Percentiles rank a stretch among this genome's conserved stretches.
phyloP scores from a whole-genome alignment of 2,329 filamentous ascomycete genomes.

The Cytospora chrysosperma region DNA sequence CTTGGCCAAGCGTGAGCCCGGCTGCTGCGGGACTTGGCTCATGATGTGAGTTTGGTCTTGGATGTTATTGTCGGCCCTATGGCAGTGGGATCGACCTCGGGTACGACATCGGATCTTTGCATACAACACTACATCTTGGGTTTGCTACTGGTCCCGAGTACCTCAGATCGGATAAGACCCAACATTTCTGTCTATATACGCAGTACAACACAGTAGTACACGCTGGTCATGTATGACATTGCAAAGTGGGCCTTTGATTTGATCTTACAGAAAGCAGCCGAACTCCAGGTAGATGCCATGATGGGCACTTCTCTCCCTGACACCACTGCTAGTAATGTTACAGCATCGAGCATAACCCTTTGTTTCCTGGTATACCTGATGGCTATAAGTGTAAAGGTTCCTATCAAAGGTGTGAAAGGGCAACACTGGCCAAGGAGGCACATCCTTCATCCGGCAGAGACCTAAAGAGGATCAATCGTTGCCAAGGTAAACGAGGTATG shows the following conservation, averaged over 20 bases:
- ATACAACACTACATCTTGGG: conserved; percentile 78
- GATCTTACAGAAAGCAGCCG: conserved; percentile 66
- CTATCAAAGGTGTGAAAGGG: conserved; percentile 34
- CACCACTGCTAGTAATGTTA: conserved; percentile 34
- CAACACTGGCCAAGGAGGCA: conserved; percentile 24
- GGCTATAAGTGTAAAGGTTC: conserved; percentile 31
- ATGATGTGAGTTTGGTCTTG: conserved; percentile 63
- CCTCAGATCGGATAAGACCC: conserved; percentile 67
- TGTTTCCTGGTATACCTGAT: conserved; percentile 23
- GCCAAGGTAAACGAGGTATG: conserved; percentile 33
- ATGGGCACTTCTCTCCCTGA: conserved; percentile 47
- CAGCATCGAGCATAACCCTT: conserved; percentile 54
- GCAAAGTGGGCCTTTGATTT: conserved; percentile 74
- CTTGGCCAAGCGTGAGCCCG: conserved; percentile 66
- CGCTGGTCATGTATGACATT: conserved; percentile 76
- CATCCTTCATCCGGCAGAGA: conserved; percentile 29
- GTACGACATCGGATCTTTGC: conserved; percentile 63
- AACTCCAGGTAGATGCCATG: conserved; percentile 50
- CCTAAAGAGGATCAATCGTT: conserved; percentile 3
- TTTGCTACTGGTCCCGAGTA: conserved; percentile 69
- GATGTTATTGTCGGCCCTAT: conserved; percentile 53
- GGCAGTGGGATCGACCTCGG: conserved; percentile 51
- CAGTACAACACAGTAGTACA: too few species aligned
- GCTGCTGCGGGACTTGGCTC: conserved; percentile 60
- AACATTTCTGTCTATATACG: too few species aligned